phyloP scores from a whole-genome alignment of 129 eudicot species.

The Helianthus tuberosus region DNA sequence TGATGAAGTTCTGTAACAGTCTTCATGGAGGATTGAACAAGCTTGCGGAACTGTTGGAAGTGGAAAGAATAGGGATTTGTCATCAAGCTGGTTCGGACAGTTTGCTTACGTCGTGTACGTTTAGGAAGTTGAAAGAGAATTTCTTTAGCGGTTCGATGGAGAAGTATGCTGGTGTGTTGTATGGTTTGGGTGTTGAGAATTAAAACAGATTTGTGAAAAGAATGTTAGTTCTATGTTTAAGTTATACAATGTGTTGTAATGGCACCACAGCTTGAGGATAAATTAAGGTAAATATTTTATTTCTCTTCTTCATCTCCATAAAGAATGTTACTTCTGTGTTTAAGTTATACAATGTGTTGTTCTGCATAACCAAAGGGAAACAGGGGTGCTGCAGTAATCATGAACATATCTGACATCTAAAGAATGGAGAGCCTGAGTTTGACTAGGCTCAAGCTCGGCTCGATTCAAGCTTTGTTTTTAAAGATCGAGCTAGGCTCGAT shows the following conservation, averaged over 20 bases:
- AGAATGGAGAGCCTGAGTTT: too few species aligned
- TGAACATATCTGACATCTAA: too few species aligned
- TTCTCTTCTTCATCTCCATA: not conserved
- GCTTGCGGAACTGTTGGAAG: slow-evolving; percentile 18
- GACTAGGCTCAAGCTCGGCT: too few species aligned
- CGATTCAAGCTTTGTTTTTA: too few species aligned
- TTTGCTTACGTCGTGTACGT: slow-evolving; percentile 30
- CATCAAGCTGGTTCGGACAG: slow-evolving; percentile 43
- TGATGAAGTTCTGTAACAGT: slow-evolving; percentile 31
- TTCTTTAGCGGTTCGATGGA: slow-evolving; percentile 31
- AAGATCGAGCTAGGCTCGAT: too few species aligned
- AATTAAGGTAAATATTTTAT: not conserved
- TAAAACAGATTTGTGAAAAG: not conserved
- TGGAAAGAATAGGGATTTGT: slow-evolving; percentile 13
- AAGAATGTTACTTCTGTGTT: too few species aligned
- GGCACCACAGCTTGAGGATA: not conserved
- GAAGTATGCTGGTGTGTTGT: slow-evolving; percentile 36
- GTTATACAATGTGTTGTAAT: slow-evolving; percentile 7
- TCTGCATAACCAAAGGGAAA: too few species aligned
- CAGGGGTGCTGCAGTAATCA: too few species aligned
- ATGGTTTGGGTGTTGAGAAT: slow-evolving; percentile 32
- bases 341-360: too few species aligned
- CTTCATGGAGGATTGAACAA: slow-evolving; percentile 38
- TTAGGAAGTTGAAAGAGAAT: slow-evolving; percentile 28
- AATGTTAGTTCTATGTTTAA: not conserved